Base-by-base conservation (phyloP, 225 moss, liverwort and hornwort species). In the Straminergon stramineum region DNA sequence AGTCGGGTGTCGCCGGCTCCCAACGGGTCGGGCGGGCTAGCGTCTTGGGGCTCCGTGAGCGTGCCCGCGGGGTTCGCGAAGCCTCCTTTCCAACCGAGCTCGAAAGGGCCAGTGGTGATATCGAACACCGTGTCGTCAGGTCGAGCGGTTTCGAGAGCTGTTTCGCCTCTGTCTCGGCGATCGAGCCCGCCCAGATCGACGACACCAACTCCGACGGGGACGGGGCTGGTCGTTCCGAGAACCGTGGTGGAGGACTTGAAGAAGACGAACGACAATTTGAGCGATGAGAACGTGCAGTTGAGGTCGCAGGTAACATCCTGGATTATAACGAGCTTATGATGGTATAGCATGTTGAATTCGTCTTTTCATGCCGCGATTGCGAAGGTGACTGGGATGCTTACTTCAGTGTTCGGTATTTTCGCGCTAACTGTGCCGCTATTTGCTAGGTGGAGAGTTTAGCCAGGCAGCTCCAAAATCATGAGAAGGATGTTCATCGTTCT, bases 1-100 rank as follows among this genome's bases (percentile, higher is more conserved):
- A 97, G 97, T 80, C 96, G 97, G 28, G 97, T 97, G 65, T 96
- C 97, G 58, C 99, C 99, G 82, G 97, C 94, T 90, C 97, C 99
- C 1, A 97, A 92, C 87, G 99, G 95, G 45, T 75, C 85, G 23
- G 71, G 26, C 17, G 92, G 88, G 70, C 16, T 91, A 51, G 84
- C 94, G 79, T 80, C 95, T 31, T 99, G 99, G 99, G 99, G 96
- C n/a, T 94, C 91, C 74, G 99, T 99, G 53, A 97, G 91, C 78
- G 96, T 97, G 60, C 99, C 99, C 35, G 91, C 94, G 74, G 95
- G 95, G 8, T 97, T 97, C 86, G 91, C 94, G 83, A 92, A 96
- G 81, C 89, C 94, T 63, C 92, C 92, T 28, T 93, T 96, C 81
- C 94, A 94, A 88, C 92, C 97, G 14, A 82, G 75, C 79, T 74